These are phyloP conservation scores for Eimeria praecox DNA, from an alignment of 169 alveolate genomes.

Conservation along the genomic window DNA sequence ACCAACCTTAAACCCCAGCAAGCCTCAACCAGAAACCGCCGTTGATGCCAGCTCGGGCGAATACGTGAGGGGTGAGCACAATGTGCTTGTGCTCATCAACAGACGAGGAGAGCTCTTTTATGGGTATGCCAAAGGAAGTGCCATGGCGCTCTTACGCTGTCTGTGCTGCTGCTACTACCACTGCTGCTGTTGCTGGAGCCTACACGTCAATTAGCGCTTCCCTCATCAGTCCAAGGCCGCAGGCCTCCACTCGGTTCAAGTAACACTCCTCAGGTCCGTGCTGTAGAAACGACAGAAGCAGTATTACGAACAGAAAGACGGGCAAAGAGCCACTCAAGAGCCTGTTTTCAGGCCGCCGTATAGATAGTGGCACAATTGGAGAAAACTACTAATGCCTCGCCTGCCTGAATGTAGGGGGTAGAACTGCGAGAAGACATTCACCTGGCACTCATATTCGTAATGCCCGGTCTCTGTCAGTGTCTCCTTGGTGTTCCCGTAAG, in stretches of 20 bases:
- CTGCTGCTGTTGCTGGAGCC: background rate
- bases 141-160: no score
- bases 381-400: background rate
- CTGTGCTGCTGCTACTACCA: background rate
- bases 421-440: background rate
- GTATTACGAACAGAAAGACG: background rate
- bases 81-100: no score
- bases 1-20: background rate
- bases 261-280: constrained; percentile 66
- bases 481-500: constrained; percentile 56
- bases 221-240: constrained; percentile 31
- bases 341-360: background rate
- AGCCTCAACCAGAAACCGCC: background rate
- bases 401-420: no score
- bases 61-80: no score
- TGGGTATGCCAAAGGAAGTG: no score
- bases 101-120: no score
- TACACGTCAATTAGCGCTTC: constrained; percentile 19
- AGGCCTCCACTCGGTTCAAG: constrained; percentile 55
- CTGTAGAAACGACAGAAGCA: background rate
- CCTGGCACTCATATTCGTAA: constrained; percentile 43
- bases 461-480: constrained; percentile 41
- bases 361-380: background rate
- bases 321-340: background rate
- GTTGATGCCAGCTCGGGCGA: no score